These are phyloP conservation scores for Erodium trifolium DNA, from an alignment of 441 rosid species.

Conservation along the genomic window DNA sequence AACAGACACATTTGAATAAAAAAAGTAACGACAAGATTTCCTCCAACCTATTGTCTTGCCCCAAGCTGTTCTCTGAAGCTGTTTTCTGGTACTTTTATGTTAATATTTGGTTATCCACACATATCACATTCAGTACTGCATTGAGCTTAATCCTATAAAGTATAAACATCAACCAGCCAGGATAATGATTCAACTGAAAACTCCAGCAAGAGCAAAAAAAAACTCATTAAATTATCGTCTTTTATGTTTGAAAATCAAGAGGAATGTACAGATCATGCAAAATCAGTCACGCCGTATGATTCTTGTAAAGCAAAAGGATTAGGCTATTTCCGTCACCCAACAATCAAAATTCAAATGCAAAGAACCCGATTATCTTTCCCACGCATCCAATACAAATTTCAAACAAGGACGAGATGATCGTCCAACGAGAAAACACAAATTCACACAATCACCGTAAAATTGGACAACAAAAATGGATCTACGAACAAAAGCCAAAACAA, in stretches of 20 bases:
- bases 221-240: background rate
- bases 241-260: background rate
- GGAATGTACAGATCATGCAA: background rate
- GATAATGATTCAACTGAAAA: background rate
- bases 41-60: background rate
- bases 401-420: background rate
- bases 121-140: slow-evolving; percentile 4
- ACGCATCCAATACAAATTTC: background rate
- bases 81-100: background rate
- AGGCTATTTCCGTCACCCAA: background rate
- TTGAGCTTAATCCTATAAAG: background rate
- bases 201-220: background rate
- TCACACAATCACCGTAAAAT: background rate
- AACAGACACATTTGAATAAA: background rate
- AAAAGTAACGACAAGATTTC: background rate
- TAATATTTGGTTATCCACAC: background rate
- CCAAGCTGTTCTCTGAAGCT: background rate
- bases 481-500: background rate
- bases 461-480: background rate
- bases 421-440: background rate
- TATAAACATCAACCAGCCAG: background rate
- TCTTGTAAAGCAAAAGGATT: background rate
- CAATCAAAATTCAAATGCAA: background rate
- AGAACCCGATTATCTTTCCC: background rate
- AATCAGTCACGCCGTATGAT: background rate